phyloP scores from a whole-genome alignment of 2,329 filamentous ascomycete genomes.

The Sclerotinia borealis region DNA sequence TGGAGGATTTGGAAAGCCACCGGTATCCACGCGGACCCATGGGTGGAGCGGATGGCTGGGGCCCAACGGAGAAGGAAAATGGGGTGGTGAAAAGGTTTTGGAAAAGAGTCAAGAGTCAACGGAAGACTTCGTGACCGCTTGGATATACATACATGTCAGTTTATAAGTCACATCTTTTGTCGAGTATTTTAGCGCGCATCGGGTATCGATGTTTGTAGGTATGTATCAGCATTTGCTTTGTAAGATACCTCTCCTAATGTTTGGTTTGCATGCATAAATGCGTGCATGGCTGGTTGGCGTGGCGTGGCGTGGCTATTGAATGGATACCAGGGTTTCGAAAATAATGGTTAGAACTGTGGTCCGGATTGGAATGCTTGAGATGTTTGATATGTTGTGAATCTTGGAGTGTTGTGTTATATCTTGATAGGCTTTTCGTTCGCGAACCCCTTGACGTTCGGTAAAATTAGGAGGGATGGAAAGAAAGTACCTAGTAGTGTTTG shows the following conservation, averaged over 20 bases:
- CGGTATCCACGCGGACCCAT: slow-evolving; percentile 36
- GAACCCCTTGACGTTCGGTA: background rate
- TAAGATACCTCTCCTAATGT: background rate
- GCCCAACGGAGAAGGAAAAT: slow-evolving; percentile 41
- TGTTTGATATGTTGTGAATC: background rate
- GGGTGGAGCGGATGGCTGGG: slow-evolving; percentile 36
- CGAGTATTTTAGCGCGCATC: slow-evolving; percentile 10
- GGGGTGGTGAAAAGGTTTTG: slow-evolving; percentile 58
- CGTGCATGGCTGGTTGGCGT: background rate
- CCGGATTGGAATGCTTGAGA: background rate
- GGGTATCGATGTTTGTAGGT: background rate
- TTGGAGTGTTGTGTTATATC: background rate
- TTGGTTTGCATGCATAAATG: background rate
- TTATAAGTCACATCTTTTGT: background rate
- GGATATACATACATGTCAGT: background rate
- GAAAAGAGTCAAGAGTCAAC: slow-evolving; percentile 46
- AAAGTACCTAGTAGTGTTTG: no score
- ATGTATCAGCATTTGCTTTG: background rate
- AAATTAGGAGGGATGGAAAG: background rate
- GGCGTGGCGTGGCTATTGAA: background rate
- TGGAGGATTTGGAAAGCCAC: slow-evolving; percentile 51
- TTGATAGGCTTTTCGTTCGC: background rate
- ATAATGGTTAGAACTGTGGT: background rate
- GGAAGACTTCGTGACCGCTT: slow-evolving; percentile 17
- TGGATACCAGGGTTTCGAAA: background rate